phyloP scores from a whole-genome alignment of 495 filamentous ascomycete species.

The Talaromyces liani region DNA sequence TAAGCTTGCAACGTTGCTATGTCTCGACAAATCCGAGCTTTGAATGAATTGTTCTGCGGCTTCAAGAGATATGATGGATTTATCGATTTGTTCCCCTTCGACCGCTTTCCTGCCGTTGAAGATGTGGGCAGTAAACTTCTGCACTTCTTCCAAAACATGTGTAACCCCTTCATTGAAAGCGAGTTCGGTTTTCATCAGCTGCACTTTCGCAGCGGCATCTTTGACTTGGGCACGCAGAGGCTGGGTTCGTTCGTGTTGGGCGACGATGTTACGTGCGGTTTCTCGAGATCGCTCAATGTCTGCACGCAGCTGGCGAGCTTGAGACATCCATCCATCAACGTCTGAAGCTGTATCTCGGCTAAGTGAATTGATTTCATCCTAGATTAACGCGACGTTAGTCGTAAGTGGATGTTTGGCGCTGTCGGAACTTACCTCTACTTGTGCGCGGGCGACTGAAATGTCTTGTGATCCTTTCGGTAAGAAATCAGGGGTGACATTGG shows the following conservation, averaged over 20 bases:
- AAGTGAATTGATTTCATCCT: constrained; percentile 64
- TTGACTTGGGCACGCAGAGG: constrained; percentile 49
- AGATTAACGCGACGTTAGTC: constrained; percentile 6
- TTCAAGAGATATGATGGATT: constrained; percentile 50
- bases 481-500: constrained; percentile 48
- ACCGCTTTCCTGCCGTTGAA: constrained; percentile 41
- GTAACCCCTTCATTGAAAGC: constrained; percentile 66
- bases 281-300: constrained; percentile 69
- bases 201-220: constrained; percentile 62
- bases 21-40: constrained; percentile 24
- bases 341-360: constrained; percentile 69
- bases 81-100: constrained; percentile 40
- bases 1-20: constrained; percentile 34
- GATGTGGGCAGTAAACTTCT: constrained; percentile 30
- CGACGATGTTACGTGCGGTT: constrained; percentile 67
- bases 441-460: constrained; percentile 55
- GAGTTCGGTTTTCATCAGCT: constrained; percentile 66
- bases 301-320: constrained; percentile 72
- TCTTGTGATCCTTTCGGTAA: constrained; percentile 57
- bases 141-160: constrained; percentile 53
- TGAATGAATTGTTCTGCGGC: constrained; percentile 39
- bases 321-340: constrained; percentile 74
- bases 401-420: not conserved
- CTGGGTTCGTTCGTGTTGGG: constrained; percentile 58
- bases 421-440: constrained; percentile 54